A percentile compares a stretch with the other conserved stretches of the same genome.
Conservation (phyloP, 805 yeast species). For the Saccharomycopsis selenospora region DNA sequence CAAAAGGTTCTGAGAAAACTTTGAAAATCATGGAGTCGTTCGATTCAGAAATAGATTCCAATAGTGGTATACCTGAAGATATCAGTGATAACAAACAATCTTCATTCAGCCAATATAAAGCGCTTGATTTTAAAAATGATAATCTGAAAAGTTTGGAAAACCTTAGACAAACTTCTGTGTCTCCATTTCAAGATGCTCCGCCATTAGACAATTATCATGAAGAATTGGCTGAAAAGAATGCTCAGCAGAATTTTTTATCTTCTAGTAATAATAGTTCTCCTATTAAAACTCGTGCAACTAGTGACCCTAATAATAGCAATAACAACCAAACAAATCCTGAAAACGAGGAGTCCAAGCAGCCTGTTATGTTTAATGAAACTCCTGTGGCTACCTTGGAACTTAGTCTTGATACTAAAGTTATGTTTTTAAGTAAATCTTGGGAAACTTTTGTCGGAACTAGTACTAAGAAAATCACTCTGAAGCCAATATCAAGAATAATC, state of each 20-base stretch:
- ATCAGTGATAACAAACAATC: background rate
- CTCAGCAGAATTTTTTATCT: conserved; percentile 4
- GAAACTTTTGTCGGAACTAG: conserved; percentile 65
- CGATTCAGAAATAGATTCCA: background rate
- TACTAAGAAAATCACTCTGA: conserved; percentile 43
- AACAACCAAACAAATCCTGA: too few relatives aligned
- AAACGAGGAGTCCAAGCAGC: too few relatives aligned
- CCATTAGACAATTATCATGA: background rate
- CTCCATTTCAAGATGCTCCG: conserved; percentile 9
- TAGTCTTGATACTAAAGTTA: conserved; percentile 71
- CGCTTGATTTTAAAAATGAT: background rate
- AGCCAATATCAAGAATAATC: conserved; percentile 56
- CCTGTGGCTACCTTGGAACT: conserved; percentile 80
- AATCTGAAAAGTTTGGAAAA: conserved; percentile 5
- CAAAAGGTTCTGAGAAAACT: background rate
- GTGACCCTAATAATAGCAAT: background rate
- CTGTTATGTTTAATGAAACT: too few relatives aligned
- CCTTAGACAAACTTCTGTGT: conserved; percentile 14
- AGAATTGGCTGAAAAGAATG: conserved; percentile 1
- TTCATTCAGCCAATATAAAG: background rate
- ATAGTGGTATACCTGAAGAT: background rate
- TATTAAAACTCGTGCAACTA: too few relatives aligned
- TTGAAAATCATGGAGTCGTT: background rate
- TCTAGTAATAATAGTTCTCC: conserved; percentile 3
- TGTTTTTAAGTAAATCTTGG: conserved; percentile 73